Evolutionary conservation across 2,329 filamentous ascomycete genomes (phyloP), one percentile per base, ranked within the genome.

Genomic region (Aureobasidium leucospermi): DNA sequence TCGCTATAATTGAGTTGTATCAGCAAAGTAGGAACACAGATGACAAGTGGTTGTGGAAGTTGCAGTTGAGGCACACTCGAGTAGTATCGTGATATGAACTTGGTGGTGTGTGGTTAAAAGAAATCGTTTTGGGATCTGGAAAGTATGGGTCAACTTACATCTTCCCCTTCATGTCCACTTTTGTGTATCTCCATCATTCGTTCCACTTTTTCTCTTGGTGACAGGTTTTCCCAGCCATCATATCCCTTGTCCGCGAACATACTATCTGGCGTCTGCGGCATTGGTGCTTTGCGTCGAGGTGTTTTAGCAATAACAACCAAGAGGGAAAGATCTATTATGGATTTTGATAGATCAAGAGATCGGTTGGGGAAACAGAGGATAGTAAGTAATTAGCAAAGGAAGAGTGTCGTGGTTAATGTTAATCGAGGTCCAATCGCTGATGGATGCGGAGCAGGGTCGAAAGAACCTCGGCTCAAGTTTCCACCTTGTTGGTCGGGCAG

Each of bases 151-250:
- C 19, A 19, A 58, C 55, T 48, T 13, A 58, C 55, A 15, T 58
- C 55, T 38, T 58, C 45, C 4, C 36, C 55, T 42, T 49, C 36
- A 19, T 58, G 43, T 9, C 45, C 45, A 8, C 43, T 42, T 9
- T 28, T 58, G 13, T 49, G 55, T 19, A 49, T 49, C n/a, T 5
- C n/a, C 8, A 58, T 29, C 55, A 58, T 42, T 6, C 55, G 34
- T 6, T 58, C 55, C 4, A 58, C 55, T 42, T 49, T 58, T 13
- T 42, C 13, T 2, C 15, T 9, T 6, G 55, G 34, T 16, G 43
- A 29, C 23, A 58, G 29, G 2, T 32, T 11, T 3, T 49, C 45
- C 55, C 55, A 58, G 5, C 34, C 45, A 1, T 41, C 43, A 15
- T 58, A 58, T 1, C 16, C 43, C 5, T 31, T 15, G 16, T 42